Evolutionary conservation across 495 filamentous ascomycete species (phyloP).

Genomic region (Hypoxylon fragiforme): DNA sequence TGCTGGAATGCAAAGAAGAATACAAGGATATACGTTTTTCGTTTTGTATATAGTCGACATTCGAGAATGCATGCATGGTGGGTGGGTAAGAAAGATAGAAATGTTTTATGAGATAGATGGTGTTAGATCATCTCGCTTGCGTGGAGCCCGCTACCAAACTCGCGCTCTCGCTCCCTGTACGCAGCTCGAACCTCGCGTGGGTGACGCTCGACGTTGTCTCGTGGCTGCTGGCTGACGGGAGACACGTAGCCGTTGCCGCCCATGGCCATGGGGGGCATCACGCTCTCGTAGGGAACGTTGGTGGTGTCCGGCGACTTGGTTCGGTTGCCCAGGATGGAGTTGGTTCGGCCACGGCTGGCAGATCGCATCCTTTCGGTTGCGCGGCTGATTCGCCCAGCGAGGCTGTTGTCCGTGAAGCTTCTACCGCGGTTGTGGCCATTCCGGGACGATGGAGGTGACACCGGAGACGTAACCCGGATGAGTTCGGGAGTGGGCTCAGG

Average conservation of each 20-base stretch:
- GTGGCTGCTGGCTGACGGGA: constrained; percentile 7
- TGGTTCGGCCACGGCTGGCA: constrained; percentile 60
- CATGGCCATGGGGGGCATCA: constrained; percentile 45
- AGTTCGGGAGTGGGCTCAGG: not conserved
- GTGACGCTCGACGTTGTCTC: constrained; percentile 39
- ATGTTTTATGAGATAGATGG: not conserved
- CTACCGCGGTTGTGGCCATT: constrained; percentile 66
- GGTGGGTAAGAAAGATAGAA: not conserved
- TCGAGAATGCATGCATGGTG: constrained; percentile 1
- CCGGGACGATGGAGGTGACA: constrained; percentile 35
- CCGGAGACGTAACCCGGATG: not conserved
- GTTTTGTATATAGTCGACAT: constrained; percentile 25
- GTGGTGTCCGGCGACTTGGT: constrained; percentile 47
- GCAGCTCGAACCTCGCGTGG: constrained; percentile 46
- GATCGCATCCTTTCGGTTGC: constrained; percentile 70
- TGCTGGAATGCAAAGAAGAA: constrained; percentile 21
- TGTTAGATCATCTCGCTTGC: constrained; percentile 52
- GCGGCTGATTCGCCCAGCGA: constrained; percentile 64
- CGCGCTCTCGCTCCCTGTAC: constrained; percentile 39
- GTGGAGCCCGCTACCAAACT: constrained; percentile 49
- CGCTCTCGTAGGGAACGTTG: constrained; percentile 59
- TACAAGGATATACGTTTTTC: constrained; percentile 19
- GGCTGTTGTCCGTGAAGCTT: constrained; percentile 66
- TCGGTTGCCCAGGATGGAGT: constrained; percentile 36
- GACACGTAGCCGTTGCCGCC: constrained; percentile 14